Conservation (phyloP, 768 basidiomycete genomes). For the Sporobolomyces pararoseus region DNA sequence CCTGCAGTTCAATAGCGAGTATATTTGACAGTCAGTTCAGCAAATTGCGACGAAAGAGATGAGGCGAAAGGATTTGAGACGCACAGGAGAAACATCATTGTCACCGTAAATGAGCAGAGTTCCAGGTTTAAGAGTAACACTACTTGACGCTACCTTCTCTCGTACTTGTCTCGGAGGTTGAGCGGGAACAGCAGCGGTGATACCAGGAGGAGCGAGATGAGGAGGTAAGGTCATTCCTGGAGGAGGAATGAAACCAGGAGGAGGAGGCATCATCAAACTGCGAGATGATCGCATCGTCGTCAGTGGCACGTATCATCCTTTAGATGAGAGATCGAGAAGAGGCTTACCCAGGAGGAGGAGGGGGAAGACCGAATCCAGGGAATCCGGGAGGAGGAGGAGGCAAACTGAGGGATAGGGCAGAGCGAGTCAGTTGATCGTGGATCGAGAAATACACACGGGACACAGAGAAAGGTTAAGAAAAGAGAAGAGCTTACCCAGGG, state of each 20-base stretch:
- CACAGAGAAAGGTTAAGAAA: neutral
- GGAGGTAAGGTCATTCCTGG: conserved; percentile 40
- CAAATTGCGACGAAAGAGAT: no score
- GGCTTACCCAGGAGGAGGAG: conserved; percentile 33
- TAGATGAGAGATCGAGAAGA: no score
- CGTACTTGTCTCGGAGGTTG: conserved; percentile 51
- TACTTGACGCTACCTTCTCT: conserved; percentile 33
- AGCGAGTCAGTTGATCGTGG: neutral
- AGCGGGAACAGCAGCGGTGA: conserved; percentile 51
- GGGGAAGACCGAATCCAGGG: conserved; percentile 28
- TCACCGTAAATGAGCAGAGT: conserved; percentile 43
- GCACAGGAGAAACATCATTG: conserved; percentile 42
- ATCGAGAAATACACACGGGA: neutral
- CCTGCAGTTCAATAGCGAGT: conserved; percentile 53
- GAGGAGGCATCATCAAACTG: conserved; percentile 12
- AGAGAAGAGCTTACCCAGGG: neutral
- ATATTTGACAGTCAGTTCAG: no score
- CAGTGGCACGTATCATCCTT: no score
- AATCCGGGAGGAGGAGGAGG: conserved; percentile 42
- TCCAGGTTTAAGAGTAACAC: conserved; percentile 42
- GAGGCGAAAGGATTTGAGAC: neutral
- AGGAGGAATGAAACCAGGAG: conserved; percentile 38
- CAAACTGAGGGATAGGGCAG: neutral
- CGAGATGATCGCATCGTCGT: no score
- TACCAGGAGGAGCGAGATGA: conserved; percentile 18